Evolutionary conservation across 169 alveolate species (phyloP).

Genomic region (Plasmodium vinckei): DNA sequence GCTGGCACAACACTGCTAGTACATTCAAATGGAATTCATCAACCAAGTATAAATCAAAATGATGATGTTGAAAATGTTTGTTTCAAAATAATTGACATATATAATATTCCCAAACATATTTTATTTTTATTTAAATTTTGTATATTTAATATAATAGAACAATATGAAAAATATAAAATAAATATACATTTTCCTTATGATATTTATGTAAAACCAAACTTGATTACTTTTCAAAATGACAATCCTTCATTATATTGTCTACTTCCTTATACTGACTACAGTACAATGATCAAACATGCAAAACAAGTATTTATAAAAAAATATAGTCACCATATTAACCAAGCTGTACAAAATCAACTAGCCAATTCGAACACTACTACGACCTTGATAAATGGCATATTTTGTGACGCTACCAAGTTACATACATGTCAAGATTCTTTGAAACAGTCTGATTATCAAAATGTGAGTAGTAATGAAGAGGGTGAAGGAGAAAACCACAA

Average conservation of each 20-base stretch:
- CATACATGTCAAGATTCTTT: too few species aligned
- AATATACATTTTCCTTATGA: constrained; percentile 36
- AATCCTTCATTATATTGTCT: constrained; percentile 9
- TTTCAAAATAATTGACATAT: too few species aligned
- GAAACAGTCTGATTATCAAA: too few species aligned
- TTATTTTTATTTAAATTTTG: constrained; percentile 21
- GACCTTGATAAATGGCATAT: too few species aligned
- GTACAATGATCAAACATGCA: constrained; percentile 6
- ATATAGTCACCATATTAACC: background rate
- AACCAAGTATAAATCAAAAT: too few species aligned
- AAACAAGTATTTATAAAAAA: constrained; percentile 20
- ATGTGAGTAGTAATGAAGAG: too few species aligned
- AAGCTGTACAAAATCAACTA: too few species aligned
- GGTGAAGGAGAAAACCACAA: too few species aligned
- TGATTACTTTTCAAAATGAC: background rate
- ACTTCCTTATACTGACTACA: constrained; percentile 27
- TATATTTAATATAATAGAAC: constrained; percentile 19
- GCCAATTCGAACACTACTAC: too few species aligned
- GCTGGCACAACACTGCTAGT: background rate
- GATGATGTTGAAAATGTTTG: too few species aligned
- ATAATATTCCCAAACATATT: constrained; percentile 1
- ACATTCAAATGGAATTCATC: too few species aligned
- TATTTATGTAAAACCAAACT: background rate
- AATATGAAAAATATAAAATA: constrained; percentile 13
- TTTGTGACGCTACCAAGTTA: too few species aligned